A percentile compares a stretch with the other conserved stretches of the same genome.
Evolutionary conservation across 345 rosid genomes (phyloP).

Genomic region (Gynandropsis gynandra): DNA sequence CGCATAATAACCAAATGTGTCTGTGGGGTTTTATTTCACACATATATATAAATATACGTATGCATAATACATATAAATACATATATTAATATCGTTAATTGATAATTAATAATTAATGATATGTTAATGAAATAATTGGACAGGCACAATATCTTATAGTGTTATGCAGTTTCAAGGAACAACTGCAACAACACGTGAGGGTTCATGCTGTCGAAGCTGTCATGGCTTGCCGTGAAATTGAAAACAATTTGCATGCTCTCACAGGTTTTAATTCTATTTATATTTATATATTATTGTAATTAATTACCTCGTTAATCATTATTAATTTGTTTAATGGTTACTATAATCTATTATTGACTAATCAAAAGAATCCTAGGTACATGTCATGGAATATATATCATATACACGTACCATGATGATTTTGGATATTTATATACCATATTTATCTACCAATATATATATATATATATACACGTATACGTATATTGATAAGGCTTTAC

Average conservation of each 20-base stretch:
- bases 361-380: too few species aligned
- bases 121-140: background rate
- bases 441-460: too few species aligned
- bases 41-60: conserved; percentile 11
- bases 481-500: too few species aligned
- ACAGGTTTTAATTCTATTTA: conserved; percentile 47
- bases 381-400: too few species aligned
- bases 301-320: background rate
- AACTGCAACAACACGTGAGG: conserved; percentile 96
- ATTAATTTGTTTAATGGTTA: background rate
- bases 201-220: conserved; percentile 98
- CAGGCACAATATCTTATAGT: conserved; percentile 91
- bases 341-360: too few species aligned
- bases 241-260: conserved; percentile 79
- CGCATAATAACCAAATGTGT: background rate
- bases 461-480: too few species aligned
- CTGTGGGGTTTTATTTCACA: background rate
- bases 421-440: too few species aligned
- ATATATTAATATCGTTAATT: background rate
- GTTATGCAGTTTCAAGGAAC: conserved; percentile 90
- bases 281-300: conserved; percentile 1
- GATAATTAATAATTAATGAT: background rate
- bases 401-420: too few species aligned
- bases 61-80: background rate
- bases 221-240: conserved; percentile 98